A percentile compares a stretch with the other conserved stretches of the same genome.
phyloP scores from a whole-genome alignment of 2,329 filamentous ascomycete species.

The Sphaerostilbella broomeana region DNA sequence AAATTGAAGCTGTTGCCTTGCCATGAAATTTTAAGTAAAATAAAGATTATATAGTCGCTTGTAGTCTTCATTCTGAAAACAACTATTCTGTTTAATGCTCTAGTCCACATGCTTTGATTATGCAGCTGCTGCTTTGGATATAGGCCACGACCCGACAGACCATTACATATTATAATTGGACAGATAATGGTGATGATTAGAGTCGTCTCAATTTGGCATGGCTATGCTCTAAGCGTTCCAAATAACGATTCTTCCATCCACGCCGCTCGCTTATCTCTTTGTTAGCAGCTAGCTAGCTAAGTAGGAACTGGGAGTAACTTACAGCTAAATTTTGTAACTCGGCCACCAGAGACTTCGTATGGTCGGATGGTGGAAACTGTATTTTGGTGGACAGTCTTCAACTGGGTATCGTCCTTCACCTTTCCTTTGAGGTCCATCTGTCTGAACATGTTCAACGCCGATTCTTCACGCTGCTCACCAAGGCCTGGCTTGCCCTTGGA shows the following conservation, averaged over 20 bases:
- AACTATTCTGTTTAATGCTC: no score
- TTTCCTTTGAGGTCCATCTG: conserved; percentile 99
- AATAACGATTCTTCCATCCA: conserved; percentile 75
- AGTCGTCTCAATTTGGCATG: no score
- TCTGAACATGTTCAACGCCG: conserved; percentile 93
- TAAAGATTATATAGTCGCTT: neutral
- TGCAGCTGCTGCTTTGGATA: no score
- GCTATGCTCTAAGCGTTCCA: conserved; percentile 53
- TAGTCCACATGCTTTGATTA: no score
- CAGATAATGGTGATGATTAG: no score
- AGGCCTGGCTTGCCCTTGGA: conserved; percentile 57
- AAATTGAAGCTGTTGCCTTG: conserved; percentile 83
- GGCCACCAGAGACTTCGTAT: conserved; percentile 60
- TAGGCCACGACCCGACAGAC: no score
- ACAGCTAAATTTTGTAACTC: conserved; percentile 79
- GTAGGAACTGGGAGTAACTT: conserved; percentile 36
- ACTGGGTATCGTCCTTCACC: conserved; percentile 80
- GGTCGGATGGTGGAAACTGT: conserved; percentile 79
- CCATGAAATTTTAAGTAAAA: conserved; percentile 32
- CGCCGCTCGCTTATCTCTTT: conserved; percentile 58
- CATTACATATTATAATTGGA: no score
- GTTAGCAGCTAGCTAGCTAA: conserved; percentile 21
- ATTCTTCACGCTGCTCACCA: conserved; percentile 70
- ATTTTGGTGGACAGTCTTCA: conserved; percentile 96
- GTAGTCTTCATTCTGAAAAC: no score